These are phyloP conservation scores for Syzygium aqueum DNA, from an alignment of 345 rosid species.

Conservation along the genomic window DNA sequence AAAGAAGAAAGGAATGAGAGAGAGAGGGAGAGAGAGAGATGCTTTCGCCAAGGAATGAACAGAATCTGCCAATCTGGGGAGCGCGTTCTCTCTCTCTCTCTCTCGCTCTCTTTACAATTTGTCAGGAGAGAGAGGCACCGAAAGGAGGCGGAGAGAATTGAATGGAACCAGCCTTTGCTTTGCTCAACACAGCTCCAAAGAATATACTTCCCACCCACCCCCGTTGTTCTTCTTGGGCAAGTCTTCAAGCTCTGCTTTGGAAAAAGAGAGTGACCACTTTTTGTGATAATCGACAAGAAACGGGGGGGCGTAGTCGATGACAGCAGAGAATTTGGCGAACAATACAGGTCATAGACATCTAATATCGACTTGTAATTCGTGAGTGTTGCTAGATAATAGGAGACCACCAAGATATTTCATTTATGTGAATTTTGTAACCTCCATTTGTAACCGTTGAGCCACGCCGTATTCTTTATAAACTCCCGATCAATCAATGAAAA, in stretches of 20 bases:
- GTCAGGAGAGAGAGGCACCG: not conserved
- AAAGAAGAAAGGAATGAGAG: not conserved
- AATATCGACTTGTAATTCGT: not conserved
- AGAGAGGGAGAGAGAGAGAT: not conserved
- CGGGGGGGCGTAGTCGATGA: not conserved
- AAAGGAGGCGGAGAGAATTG: not conserved
- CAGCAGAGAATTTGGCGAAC: not conserved
- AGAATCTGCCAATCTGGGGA: not conserved
- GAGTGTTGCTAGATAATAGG: not conserved
- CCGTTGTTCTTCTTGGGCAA: not conserved
- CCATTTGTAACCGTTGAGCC: too few species aligned
- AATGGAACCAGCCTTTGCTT: not conserved
- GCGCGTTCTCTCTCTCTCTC: not conserved
- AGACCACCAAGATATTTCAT: accelerated
- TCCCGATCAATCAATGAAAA: not conserved
- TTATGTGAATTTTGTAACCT: not conserved
- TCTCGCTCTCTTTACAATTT: not conserved
- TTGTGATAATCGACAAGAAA: not conserved
- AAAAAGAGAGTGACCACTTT: too few species aligned
- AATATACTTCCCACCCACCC: not conserved
- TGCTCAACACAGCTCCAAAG: not conserved
- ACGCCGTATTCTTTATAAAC: too few species aligned
- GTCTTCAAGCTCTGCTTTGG: not conserved
- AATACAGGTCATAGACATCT: not conserved
- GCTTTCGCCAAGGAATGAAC: not conserved